Base-by-base conservation (phyloP, 305 asterid genomes). In the Fraxinus albicans region DNA sequence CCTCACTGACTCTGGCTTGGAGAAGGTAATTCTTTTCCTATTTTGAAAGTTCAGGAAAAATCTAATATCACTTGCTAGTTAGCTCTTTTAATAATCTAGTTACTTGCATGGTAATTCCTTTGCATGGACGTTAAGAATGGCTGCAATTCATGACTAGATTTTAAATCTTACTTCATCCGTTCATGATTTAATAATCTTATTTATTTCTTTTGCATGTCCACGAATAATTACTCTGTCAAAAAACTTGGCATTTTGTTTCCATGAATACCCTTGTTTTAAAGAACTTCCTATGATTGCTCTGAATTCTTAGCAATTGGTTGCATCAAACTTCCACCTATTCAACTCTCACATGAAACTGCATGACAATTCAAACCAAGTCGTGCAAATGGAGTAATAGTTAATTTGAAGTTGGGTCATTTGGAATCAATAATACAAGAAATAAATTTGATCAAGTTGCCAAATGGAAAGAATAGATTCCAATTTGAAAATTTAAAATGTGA, bases 1-100 rank as follows among this genome's bases (percentile, higher is more conserved):
- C 90, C 94, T 96, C 78, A 96, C 98, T 31, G 98, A 93, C 90
- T 86, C 91, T 80, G 99, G 99, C 87, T 81, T 96, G 88, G 95
- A 87, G 83, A 94, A 93, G 98, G 99, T 96, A 83, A 67, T 44
- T 42, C 29, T 79, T 81, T 47, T 35, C 73, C 63, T 19, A 42
- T 40, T 72, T 80, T 36, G 0, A 17, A 42, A 77, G 75, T 38
- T 84, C 19, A 65, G 80, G 34, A 73, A 17, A 78, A 19, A 25
- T 34, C 60, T 31, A 65, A 69, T 34, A 17, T 36, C 3, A n/a
- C 35, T 33, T 75, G 78, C 70, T 73, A 77, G 25, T 35, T 53
- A 75, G 29, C 34, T 25, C 72, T 42, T 60, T 67, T 72, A 21
- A 69, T 55, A 35, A 83, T 47, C 72, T 69, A 12, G 7, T 70